Evolutionary conservation across 176 grass and related monocot species (phyloP).

Genomic region (Oryza australiensis): DNA sequence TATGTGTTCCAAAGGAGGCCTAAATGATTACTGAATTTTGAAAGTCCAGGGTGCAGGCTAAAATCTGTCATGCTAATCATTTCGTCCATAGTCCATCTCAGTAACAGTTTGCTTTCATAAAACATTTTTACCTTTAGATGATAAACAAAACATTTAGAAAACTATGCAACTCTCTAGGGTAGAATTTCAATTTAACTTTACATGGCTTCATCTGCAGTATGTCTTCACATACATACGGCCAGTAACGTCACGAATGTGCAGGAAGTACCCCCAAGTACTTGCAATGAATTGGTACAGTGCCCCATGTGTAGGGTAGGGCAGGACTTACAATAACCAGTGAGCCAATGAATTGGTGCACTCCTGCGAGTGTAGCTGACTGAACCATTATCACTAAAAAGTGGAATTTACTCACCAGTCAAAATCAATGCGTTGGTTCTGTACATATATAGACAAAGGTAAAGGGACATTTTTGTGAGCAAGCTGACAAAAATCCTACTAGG

Average conservation of each 20-base stretch:
- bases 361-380: slow-evolving; percentile 4
- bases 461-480: background rate
- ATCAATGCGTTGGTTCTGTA: background rate
- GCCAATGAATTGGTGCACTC: background rate
- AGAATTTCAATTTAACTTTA: background rate
- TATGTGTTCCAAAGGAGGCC: background rate
- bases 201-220: background rate
- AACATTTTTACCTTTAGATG: background rate
- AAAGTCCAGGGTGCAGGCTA: no score
- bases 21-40: background rate
- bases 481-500: slow-evolving; percentile 18
- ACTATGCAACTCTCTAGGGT: background rate
- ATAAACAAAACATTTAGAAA: background rate
- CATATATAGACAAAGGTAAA: background rate
- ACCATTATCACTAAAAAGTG: background rate
- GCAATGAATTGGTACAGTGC: background rate
- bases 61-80: background rate
- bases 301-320: background rate
- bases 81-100: background rate
- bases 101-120: background rate
- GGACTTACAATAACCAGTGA: background rate
- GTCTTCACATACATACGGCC: background rate
- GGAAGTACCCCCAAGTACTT: background rate
- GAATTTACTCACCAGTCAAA: background rate
- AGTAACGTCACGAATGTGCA: background rate